These are phyloP conservation scores for Rhizopus sp. DNA, from an alignment of 371 early-diverging fungal genomes.

Conservation along the genomic window DNA sequence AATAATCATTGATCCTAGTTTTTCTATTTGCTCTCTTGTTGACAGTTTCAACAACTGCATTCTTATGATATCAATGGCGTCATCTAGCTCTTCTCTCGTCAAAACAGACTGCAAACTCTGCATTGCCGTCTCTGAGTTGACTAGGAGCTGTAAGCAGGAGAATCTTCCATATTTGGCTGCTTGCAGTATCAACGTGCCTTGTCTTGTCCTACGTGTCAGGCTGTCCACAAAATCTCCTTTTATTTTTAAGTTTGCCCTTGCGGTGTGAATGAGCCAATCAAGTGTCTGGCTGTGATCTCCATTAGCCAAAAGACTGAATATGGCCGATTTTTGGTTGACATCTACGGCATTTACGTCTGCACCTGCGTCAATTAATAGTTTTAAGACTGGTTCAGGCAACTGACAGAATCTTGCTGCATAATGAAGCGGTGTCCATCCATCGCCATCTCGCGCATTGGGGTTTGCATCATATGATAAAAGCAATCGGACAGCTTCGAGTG, in stretches of 20 bases:
- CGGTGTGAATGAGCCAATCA: conserved; percentile 24
- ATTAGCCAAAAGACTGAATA: conserved; percentile 39
- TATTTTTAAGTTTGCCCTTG: conserved; percentile 17
- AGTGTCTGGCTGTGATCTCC: conserved; percentile 27
- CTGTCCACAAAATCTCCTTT: conserved; percentile 28
- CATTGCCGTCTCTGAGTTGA: conserved; percentile 19
- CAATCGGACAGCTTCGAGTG: conserved; percentile 40
- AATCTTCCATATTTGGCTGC: conserved; percentile 34
- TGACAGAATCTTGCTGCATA: conserved; percentile 62
- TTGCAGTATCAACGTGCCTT: conserved; percentile 26
- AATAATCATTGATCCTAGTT: conserved; percentile 22
- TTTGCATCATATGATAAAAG: conserved; percentile 34
- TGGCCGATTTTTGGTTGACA: conserved; percentile 30
- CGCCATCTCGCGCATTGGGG: conserved; percentile 67
- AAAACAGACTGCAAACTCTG: conserved; percentile 10
- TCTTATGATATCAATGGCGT: conserved; percentile 17
- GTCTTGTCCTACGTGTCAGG: conserved; percentile 12
- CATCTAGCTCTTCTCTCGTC: conserved; percentile 11
- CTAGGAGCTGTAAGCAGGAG: conserved; percentile 11
- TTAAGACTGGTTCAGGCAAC: conserved; percentile 31
- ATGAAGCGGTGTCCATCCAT: conserved; percentile 80
- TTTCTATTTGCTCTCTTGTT: conserved; percentile 13
- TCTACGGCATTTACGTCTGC: conserved; percentile 53
- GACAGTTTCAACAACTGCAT: conserved; percentile 18
- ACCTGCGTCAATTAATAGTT: conserved; percentile 35